Evolutionary conservation across 1,139 yeast genomes (phyloP).

Genomic region (Hyphopichia wangnamkhiaoensis): DNA sequence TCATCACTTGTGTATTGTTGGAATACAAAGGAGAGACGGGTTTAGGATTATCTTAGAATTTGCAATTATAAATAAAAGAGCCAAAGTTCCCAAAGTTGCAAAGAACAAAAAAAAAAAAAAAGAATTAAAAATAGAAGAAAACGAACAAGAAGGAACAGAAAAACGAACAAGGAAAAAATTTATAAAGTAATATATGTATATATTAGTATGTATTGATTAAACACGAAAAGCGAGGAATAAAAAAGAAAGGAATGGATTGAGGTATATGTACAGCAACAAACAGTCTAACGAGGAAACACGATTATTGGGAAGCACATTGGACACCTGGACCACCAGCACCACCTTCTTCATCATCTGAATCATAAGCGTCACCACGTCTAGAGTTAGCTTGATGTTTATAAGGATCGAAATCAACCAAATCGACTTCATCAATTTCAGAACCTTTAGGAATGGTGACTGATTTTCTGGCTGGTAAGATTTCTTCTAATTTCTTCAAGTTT

Average conservation of each 20-base stretch:
- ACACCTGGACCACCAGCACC: conserved; percentile 70
- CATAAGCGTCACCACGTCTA: conserved; percentile 58
- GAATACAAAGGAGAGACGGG: too few relatives aligned
- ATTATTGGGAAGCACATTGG: conserved; percentile 82
- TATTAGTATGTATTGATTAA: neutral
- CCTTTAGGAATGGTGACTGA: conserved; percentile 56
- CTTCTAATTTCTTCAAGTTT: conserved; percentile 63
- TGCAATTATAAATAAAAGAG: too few relatives aligned
- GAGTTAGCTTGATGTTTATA: conserved; percentile 52
- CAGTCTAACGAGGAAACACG: neutral
- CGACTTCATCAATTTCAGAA: conserved; percentile 82
- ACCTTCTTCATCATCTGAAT: conserved; percentile 68
- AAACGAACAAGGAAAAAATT: neutral
- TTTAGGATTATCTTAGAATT: too few relatives aligned
- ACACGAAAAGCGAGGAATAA: neutral
- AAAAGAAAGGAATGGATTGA: neutral
- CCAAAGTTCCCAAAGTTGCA: too few relatives aligned
- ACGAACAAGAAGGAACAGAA: neutral
- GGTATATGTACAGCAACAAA: neutral
- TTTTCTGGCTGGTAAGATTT: conserved; percentile 66
- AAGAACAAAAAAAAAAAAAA: too few relatives aligned
- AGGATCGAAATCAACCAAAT: conserved; percentile 64
- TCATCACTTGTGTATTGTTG: too few relatives aligned
- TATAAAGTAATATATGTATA: neutral
- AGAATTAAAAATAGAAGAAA: neutral